phyloP scores from a whole-genome alignment of 345 rosid species.

The Pistacia integerrima region DNA sequence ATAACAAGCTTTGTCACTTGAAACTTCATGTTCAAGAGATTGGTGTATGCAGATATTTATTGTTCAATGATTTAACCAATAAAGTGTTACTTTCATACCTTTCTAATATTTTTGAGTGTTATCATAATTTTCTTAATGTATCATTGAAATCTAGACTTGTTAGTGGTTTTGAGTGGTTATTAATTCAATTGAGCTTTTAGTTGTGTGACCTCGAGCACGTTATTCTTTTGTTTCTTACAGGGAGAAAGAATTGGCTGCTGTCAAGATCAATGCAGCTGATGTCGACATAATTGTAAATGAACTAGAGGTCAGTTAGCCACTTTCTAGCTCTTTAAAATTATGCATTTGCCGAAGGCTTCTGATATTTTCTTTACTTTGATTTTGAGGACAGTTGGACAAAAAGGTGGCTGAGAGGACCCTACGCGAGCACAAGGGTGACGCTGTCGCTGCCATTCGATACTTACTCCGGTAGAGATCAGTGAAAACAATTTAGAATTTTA shows the following conservation, averaged over 20 bases:
- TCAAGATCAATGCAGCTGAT: constrained; percentile 90
- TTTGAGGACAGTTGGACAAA: constrained; percentile 65
- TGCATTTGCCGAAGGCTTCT: constrained; percentile 13
- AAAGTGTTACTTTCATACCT: neutral
- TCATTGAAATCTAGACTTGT: neutral
- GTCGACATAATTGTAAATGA: constrained; percentile 89
- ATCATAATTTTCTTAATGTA: neutral
- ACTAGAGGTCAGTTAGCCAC: constrained; percentile 64
- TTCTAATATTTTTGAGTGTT: neutral
- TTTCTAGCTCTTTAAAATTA: neutral
- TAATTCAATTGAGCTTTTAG: neutral
- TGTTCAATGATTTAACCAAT: neutral
- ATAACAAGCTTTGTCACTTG: too few relatives aligned
- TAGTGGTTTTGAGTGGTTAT: neutral
- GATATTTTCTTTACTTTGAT: constrained; percentile 14
- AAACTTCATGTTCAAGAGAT: too few relatives aligned
- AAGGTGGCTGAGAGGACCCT: constrained; percentile 90
- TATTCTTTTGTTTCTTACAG: constrained; percentile 31
- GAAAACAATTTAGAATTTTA: neutral
- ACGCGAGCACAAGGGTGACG: constrained; percentile 95
- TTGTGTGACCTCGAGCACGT: neutral
- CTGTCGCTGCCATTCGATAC: constrained; percentile 85
- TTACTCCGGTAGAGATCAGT: constrained; percentile 51
- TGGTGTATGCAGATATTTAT: too few relatives aligned
- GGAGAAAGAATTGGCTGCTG: constrained; percentile 96